A percentile compares a stretch with the other conserved stretches of the same genome.
Evolutionary conservation across 2,329 filamentous ascomycete species (phyloP).

Genomic region (Colletotrichum somersetense): DNA sequence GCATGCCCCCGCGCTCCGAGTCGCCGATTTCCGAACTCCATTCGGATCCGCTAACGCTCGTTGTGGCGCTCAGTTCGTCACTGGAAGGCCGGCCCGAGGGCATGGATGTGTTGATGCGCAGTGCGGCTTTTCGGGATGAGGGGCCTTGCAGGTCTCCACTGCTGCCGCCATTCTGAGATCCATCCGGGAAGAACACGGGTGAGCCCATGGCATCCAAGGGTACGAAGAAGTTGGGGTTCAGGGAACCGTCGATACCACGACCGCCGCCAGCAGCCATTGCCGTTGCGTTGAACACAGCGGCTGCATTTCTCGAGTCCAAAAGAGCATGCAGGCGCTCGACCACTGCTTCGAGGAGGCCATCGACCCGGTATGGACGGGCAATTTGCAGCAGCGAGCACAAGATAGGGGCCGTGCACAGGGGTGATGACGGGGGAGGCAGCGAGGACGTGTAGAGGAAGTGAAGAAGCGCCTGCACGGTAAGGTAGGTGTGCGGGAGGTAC

Average conservation of each 20-base stretch:
- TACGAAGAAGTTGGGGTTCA: slow-evolving; percentile 74
- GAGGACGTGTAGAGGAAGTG: slow-evolving; percentile 95
- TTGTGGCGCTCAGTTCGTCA: slow-evolving; percentile 63
- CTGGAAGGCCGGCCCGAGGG: slow-evolving; percentile 55
- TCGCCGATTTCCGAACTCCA: slow-evolving; percentile 68
- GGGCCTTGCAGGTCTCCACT: slow-evolving; percentile 49
- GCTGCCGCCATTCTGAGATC: slow-evolving; percentile 42
- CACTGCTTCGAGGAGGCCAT: slow-evolving; percentile 91
- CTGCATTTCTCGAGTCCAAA: slow-evolving; percentile 92
- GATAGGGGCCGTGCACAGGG: slow-evolving; percentile 92
- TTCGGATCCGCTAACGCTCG: slow-evolving; percentile 67
- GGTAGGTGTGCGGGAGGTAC: slow-evolving; percentile 91
- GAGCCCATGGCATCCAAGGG: slow-evolving; percentile 58
- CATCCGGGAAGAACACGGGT: slow-evolving; percentile 41
- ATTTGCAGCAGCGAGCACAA: slow-evolving; percentile 95
- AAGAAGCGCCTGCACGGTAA: slow-evolving; percentile 90
- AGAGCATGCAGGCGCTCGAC: slow-evolving; percentile 91
- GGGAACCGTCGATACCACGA: slow-evolving; percentile 78
- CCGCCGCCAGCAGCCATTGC: slow-evolving; percentile 98
- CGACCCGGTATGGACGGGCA: slow-evolving; percentile 91
- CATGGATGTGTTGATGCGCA: slow-evolving; percentile 64
- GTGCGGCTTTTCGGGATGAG: slow-evolving; percentile 52
- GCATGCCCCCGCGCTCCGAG: slow-evolving; percentile 59
- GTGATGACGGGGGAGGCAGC: slow-evolving; percentile 80
- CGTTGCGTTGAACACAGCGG: slow-evolving; percentile 97